phyloP scores from a whole-genome alignment of 148 eudicot genomes.

The Rhododendron williamsianum region DNA sequence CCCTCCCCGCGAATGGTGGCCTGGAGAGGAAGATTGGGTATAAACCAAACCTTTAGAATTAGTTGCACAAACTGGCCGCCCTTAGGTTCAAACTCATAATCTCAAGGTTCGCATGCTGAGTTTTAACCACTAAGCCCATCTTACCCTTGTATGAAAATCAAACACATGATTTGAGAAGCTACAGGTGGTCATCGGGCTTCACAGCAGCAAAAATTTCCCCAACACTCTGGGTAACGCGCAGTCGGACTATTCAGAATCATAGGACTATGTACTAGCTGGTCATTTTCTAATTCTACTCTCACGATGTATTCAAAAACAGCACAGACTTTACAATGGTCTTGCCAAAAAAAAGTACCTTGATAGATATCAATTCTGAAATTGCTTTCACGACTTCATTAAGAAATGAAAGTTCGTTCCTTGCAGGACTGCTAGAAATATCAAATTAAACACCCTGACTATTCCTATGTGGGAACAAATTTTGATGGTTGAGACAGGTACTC shows the following conservation, averaged over 20 bases:
- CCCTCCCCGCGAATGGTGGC: background rate
- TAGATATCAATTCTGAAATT: background rate
- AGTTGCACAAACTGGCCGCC: too few species aligned
- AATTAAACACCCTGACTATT: background rate
- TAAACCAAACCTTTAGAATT: too few species aligned
- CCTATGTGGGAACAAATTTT: background rate
- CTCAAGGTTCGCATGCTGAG: too few species aligned
- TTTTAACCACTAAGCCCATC: too few species aligned
- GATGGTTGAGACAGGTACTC: background rate
- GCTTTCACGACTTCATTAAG: background rate
- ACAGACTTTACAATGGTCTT: background rate
- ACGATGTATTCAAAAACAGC: background rate
- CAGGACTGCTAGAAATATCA: background rate
- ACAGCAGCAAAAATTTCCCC: background rate
- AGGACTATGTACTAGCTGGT: background rate
- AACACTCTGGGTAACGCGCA: background rate
- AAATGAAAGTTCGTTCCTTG: background rate
- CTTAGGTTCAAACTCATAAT: too few species aligned
- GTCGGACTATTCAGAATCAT: background rate
- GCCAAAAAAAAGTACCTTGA: background rate
- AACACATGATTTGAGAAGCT: too few species aligned
- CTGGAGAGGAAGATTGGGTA: too few species aligned
- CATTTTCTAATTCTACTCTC: background rate
- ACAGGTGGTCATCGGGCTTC: too few species aligned
- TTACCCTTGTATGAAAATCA: too few species aligned